These are phyloP conservation scores for Tuber melanosporum DNA, from an alignment of 495 filamentous ascomycete species.

Conservation along the genomic window DNA sequence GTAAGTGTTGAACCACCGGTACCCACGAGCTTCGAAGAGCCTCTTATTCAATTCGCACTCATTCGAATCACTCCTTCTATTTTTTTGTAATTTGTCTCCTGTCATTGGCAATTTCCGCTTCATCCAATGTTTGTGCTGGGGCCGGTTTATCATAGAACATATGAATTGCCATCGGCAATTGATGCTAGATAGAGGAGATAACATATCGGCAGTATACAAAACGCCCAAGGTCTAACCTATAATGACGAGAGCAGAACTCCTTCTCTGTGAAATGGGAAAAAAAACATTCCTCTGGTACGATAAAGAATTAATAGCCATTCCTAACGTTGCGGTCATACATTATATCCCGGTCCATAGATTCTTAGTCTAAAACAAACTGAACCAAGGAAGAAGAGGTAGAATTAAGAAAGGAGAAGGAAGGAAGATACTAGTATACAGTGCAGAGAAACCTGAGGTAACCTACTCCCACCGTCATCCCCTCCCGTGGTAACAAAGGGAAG, in stretches of 20 bases:
- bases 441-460: background rate
- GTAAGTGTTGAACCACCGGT: too few species aligned
- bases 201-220: background rate
- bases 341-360: background rate
- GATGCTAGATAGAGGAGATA: background rate
- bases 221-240: background rate
- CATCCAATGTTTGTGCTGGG: too few species aligned
- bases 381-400: background rate
- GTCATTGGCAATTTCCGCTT: too few species aligned
- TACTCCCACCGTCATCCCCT: background rate
- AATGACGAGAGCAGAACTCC: background rate
- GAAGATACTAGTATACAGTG: background rate
- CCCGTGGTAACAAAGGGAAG: too few species aligned
- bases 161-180: too few species aligned
- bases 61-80: too few species aligned
- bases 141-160: too few species aligned
- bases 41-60: too few species aligned
- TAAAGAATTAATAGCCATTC: background rate
- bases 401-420: accelerated
- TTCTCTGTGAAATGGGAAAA: background rate
- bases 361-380: background rate
- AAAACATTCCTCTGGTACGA: background rate
- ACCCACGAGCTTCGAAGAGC: too few species aligned
- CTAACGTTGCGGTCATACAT: background rate
- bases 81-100: too few species aligned